These are phyloP conservation scores for Aspergillus ochraceoroseus DNA, from an alignment of 2,329 filamentous ascomycete genomes.

Conservation along the genomic window DNA sequence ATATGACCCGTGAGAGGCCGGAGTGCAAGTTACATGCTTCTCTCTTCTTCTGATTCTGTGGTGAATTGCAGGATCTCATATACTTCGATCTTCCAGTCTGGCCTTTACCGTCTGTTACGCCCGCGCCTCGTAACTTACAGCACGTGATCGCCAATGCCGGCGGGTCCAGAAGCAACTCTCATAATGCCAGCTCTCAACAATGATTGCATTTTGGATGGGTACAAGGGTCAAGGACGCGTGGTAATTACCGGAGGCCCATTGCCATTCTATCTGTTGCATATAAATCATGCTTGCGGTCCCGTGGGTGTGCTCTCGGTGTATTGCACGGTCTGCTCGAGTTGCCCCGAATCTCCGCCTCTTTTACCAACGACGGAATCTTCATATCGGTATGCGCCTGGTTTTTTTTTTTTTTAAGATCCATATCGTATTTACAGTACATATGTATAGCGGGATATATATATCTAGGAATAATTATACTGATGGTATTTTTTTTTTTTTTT, in stretches of 20 bases:
- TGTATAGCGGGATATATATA: neutral
- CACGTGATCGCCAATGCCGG: constrained; percentile 14
- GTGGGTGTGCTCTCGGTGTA: constrained; percentile 48
- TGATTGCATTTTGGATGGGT: neutral
- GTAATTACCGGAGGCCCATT: neutral
- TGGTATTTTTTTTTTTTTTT: too few species aligned
- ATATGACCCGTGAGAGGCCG: constrained; percentile 5
- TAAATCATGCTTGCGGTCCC: constrained; percentile 38
- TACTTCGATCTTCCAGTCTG: constrained; percentile 27
- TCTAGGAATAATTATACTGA: neutral
- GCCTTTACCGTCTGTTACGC: constrained; percentile 33
- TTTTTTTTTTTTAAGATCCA: neutral
- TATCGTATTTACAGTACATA: neutral
- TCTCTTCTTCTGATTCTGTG: neutral
- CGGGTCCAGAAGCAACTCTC: too few species aligned
- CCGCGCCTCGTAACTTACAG: constrained; percentile 10
- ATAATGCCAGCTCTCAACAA: too few species aligned
- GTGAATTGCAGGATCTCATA: neutral
- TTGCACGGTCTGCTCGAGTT: constrained; percentile 38
- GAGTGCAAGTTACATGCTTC: constrained; percentile 16
- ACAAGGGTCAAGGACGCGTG: neutral
- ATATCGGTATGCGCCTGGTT: constrained; percentile 27
- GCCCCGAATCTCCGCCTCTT: constrained; percentile 24
- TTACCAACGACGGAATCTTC: constrained; percentile 25
- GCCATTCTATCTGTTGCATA: too few species aligned